phyloP scores from a whole-genome alignment of 73 alveolate species.

The Stentor coeruleus region DNA sequence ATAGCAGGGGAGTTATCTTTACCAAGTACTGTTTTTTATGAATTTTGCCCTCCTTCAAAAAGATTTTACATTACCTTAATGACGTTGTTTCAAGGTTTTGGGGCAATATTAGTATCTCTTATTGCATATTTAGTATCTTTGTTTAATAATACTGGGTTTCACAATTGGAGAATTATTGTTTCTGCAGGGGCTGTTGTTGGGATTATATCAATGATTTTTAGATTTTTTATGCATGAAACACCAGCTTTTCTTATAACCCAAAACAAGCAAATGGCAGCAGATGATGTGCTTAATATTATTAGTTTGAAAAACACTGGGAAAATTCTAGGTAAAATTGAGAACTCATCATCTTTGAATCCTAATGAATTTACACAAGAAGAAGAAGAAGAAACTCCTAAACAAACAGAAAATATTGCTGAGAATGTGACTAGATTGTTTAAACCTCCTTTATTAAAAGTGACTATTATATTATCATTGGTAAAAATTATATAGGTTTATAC shows the following conservation, averaged over 20 bases:
- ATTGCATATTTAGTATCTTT: neutral
- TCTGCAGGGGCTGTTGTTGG: neutral
- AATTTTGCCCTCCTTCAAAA: slow-evolving; percentile 9
- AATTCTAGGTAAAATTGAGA: neutral
- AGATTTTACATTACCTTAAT: neutral
- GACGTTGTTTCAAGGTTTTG: neutral
- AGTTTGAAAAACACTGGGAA: neutral
- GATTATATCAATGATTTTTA: neutral
- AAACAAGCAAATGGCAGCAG: neutral
- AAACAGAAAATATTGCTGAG: neutral
- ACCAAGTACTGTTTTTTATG: neutral
- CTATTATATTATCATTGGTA: neutral
- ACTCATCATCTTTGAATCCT: neutral
- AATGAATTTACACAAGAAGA: neutral
- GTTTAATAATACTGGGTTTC: neutral
- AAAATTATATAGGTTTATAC: neutral
- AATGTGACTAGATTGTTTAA: neutral
- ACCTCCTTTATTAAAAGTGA: too few species aligned
- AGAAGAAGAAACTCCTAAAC: neutral
- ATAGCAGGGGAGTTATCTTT: neutral
- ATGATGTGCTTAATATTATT: neutral
- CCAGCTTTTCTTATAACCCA: neutral
- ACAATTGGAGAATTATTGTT: neutral
- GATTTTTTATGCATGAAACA: neutral
- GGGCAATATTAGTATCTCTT: neutral